These are phyloP conservation scores for Byssothecium circinans DNA, from an alignment of 2,329 filamentous ascomycete genomes.

Conservation along the genomic window DNA sequence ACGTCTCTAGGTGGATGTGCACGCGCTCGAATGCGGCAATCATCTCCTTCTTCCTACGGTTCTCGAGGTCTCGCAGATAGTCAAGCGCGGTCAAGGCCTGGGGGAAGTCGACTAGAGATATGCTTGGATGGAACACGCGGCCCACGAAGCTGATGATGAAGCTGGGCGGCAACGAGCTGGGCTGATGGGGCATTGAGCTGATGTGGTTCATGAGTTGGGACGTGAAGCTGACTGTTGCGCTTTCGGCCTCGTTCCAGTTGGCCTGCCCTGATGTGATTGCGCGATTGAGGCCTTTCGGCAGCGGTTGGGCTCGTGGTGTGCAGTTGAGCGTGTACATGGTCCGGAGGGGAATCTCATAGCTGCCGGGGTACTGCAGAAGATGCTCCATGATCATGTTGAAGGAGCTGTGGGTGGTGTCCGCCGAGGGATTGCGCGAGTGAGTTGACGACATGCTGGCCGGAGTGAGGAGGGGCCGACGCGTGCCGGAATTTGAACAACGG, in stretches of 20 bases:
- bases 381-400: conserved; percentile 44
- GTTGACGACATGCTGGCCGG: conserved; percentile 31
- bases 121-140: conserved; percentile 58
- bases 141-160: conserved; percentile 66
- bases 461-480: neutral
- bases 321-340: conserved; percentile 70
- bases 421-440: conserved; percentile 44
- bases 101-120: conserved; percentile 64
- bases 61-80: conserved; percentile 66
- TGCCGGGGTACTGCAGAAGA: conserved; percentile 62
- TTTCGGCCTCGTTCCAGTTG: conserved; percentile 38
- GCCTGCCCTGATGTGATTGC: conserved; percentile 37
- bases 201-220: conserved; percentile 59
- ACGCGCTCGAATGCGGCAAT: conserved; percentile 57
- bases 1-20: conserved; percentile 53
- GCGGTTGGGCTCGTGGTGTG: conserved; percentile 52
- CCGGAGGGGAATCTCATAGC: conserved; percentile 66
- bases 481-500: conserved; percentile 5
- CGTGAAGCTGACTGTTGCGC: conserved; percentile 51
- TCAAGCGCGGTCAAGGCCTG: conserved; percentile 67
- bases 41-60: conserved; percentile 61
- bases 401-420: conserved; percentile 32
- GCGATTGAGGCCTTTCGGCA: conserved; percentile 32
- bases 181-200: conserved; percentile 60
- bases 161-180: conserved; percentile 62